Evolutionary conservation across 352 stramenopile genomes (phyloP), one percentile per base, ranked within the genome.

Genomic region (Thraustotheca clavata): DNA sequence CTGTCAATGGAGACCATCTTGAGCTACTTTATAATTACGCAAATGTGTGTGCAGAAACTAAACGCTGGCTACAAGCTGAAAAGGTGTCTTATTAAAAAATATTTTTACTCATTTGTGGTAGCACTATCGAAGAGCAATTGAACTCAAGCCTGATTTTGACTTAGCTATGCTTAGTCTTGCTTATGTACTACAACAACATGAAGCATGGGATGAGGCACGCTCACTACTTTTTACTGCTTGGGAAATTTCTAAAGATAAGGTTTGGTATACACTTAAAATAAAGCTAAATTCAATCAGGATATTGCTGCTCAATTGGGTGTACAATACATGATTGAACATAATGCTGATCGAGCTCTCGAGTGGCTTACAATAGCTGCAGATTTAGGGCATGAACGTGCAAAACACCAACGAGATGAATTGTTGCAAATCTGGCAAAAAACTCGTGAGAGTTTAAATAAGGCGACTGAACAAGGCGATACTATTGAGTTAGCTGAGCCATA

Each of bases 21-120:
- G 57, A 65, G 41, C 38, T 65, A 27, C 35, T 40, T n/a, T 65
- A 65, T 46, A 65, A 65, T 46, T 65, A 54, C 27, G 57, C 36
- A 40, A 65, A 65, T 46, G 41, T 55, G 4, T 65, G 6, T 2
- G 27, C 27, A n/a, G 2, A 33, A 6, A 7, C 38, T 5, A 24
- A 65, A 46, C 46, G 47, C 20, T 65, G 38, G 57, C 18, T 65
- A 3, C 18, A 24, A 9, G 57, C 57, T 3, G 57, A 65, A 33
- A 35, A 32, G 57, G 57, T 65, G 33, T 7, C 2, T 54, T 8
- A 4, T 7, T 7, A 5, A 18, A 27, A 3, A 3, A 12, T 1
- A 16, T 31, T n/a, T 59, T 24, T 11, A 40, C 9, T 29, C 33
- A 27, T 24, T 3, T n/a, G 38, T 31, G 20, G 38, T 55, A 65